These are phyloP conservation scores for Pestalotiopsis sp. DNA, from an alignment of 2,329 filamentous ascomycete species.

Conservation along the genomic window DNA sequence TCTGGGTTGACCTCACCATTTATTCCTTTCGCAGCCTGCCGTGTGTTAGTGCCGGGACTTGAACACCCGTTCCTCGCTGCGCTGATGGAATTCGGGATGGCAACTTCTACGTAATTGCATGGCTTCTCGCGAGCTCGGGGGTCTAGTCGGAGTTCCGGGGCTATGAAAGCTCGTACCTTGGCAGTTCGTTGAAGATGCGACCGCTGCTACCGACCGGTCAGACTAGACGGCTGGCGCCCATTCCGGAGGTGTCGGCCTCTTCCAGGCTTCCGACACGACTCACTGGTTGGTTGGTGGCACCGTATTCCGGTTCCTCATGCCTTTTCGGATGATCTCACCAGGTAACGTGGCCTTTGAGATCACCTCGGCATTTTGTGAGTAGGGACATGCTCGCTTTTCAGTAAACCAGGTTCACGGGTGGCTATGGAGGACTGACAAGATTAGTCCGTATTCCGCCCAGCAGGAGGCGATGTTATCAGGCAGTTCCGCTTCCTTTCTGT, in stretches of 20 bases:
- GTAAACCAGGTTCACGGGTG: neutral
- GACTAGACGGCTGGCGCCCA: neutral
- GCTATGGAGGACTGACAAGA: neutral
- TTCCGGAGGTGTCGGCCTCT: neutral
- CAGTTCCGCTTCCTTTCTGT: neutral
- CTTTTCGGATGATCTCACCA: neutral
- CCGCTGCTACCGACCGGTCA: neutral
- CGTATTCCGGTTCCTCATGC: too few species aligned
- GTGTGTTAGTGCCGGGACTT: neutral
- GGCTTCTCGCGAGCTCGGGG: neutral
- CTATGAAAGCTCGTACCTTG: neutral
- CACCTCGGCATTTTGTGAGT: neutral
- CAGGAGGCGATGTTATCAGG: neutral
- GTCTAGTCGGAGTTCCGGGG: neutral
- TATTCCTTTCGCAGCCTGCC: neutral
- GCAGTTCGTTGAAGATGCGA: neutral
- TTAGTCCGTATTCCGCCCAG: neutral
- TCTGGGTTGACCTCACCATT: too few species aligned
- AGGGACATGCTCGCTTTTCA: neutral
- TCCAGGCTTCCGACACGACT: neutral
- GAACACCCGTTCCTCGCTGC: neutral
- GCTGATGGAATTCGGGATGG: neutral
- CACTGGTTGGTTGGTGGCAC: neutral
- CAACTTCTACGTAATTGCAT: neutral
- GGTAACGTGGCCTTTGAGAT: neutral